phyloP scores from a whole-genome alignment of 495 filamentous ascomycete genomes.

The Aspergillus panamensis region DNA sequence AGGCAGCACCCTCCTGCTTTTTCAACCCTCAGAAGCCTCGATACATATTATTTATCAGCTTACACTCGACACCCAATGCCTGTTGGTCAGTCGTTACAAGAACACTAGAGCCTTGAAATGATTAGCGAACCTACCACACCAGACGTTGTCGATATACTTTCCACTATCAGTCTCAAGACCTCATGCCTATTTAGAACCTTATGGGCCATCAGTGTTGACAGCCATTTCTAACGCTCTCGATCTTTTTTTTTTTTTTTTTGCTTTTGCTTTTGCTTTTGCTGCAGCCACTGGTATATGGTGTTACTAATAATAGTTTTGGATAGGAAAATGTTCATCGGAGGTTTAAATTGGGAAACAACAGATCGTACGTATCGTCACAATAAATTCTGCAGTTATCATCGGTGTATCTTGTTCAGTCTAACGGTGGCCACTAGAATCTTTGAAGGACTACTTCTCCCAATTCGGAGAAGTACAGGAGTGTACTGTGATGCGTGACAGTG shows the following conservation, averaged over 20 bases:
- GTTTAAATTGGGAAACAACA: conserved; percentile 98
- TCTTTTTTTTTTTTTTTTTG: conserved; percentile 1
- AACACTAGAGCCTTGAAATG: neutral
- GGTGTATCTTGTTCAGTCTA: conserved; percentile 15
- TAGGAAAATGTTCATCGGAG: conserved; percentile 99
- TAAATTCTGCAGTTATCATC: neutral
- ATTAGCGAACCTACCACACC: neutral
- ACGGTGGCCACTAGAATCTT: conserved; percentile 63
- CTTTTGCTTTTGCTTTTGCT: neutral
- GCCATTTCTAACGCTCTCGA: neutral
- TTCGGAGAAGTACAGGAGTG: conserved; percentile 97
- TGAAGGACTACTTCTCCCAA: conserved; percentile 98
- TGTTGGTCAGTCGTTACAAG: neutral
- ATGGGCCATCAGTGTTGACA: conserved; percentile 12
- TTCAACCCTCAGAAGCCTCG: neutral
- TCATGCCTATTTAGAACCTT: neutral
- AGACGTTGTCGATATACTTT: neutral
- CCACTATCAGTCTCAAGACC: neutral
- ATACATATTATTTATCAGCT: neutral
- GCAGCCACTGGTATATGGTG: neutral
- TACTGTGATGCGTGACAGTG: conserved; percentile 96
- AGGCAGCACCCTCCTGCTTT: neutral
- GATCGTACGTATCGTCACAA: conserved; percentile 64
- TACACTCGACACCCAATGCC: neutral
- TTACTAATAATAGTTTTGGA: conserved; percentile 26